A percentile compares a stretch with the other conserved stretches of the same genome.
Evolutionary conservation across 371 early-diverging fungal species (phyloP).

Genomic region (Rhizoclosmatium hyalinum): DNA sequence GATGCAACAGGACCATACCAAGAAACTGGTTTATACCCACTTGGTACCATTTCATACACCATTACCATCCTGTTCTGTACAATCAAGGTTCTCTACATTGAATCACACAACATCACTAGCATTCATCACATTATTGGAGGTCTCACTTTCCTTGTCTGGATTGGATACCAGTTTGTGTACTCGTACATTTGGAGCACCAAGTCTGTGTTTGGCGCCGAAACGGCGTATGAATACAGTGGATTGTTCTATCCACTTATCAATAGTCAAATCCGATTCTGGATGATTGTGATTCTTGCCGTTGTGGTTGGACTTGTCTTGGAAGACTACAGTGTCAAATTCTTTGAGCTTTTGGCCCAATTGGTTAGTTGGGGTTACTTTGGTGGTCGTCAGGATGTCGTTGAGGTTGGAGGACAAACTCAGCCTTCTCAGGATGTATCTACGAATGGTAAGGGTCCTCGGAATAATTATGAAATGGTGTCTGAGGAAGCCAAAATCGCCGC

Average conservation of each 20-base stretch:
- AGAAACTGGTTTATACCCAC: slow-evolving; percentile 30
- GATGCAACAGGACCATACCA: slow-evolving; percentile 27
- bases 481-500: slow-evolving; percentile 35
- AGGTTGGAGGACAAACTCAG: background rate
- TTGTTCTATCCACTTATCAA: slow-evolving; percentile 19
- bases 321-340: slow-evolving; percentile 24
- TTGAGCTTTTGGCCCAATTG: slow-evolving; percentile 17
- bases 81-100: slow-evolving; percentile 36
- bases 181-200: slow-evolving; percentile 28
- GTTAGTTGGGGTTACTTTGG: slow-evolving; percentile 20
- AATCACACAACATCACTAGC: slow-evolving; percentile 25
- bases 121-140: slow-evolving; percentile 26
- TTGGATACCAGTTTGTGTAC: slow-evolving; percentile 32
- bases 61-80: slow-evolving; percentile 32
- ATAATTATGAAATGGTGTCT: slow-evolving; percentile 21
- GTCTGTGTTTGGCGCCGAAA: slow-evolving; percentile 29
- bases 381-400: slow-evolving; percentile 22
- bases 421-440: background rate
- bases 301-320: slow-evolving; percentile 28
- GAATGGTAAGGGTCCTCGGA: background rate
- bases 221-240: slow-evolving; percentile 28
- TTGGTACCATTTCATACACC: slow-evolving; percentile 36
- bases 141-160: slow-evolving; percentile 23
- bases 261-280: slow-evolving; percentile 34
- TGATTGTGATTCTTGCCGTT: slow-evolving; percentile 20